These are phyloP conservation scores for Aspergillus bridgeri DNA, from an alignment of 495 filamentous ascomycete genomes.

Conservation along the genomic window DNA sequence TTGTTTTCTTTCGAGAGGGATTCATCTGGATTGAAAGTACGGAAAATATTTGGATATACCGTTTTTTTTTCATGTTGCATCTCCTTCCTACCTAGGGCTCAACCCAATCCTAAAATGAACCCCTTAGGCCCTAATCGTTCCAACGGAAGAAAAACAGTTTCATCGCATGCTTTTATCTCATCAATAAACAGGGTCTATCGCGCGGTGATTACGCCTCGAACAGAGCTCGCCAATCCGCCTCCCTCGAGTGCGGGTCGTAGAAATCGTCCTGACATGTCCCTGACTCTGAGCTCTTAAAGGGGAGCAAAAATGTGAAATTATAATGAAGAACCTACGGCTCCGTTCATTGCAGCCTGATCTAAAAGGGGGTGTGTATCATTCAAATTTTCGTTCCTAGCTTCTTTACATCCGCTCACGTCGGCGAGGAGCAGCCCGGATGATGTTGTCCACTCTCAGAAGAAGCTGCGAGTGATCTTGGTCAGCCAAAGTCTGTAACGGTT, in stretches of 20 bases:
- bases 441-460: constrained; percentile 80
- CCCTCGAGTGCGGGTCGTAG: constrained; percentile 1
- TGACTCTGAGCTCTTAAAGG: not conserved
- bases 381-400: constrained; percentile 7
- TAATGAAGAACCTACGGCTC: not conserved
- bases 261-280: too few relatives aligned
- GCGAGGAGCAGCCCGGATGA: constrained; percentile 75
- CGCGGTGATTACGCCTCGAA: constrained; percentile 19
- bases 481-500: not conserved
- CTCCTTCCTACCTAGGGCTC: too few relatives aligned
- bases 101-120: too few relatives aligned
- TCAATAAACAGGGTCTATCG: constrained; percentile 22
- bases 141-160: too few relatives aligned
- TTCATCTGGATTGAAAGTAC: too few relatives aligned
- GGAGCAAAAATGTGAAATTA: not conserved
- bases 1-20: too few relatives aligned
- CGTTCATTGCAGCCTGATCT: not conserved
- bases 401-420: constrained; percentile 68
- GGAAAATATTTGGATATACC: too few relatives aligned
- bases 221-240: not conserved
- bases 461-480: constrained; percentile 43
- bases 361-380: not conserved
- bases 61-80: too few relatives aligned
- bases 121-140: too few relatives aligned
- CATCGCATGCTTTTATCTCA: constrained; percentile 15